Base-by-base conservation (phyloP, 23 red algal genomes). In the Gracilaria domingensis region DNA sequence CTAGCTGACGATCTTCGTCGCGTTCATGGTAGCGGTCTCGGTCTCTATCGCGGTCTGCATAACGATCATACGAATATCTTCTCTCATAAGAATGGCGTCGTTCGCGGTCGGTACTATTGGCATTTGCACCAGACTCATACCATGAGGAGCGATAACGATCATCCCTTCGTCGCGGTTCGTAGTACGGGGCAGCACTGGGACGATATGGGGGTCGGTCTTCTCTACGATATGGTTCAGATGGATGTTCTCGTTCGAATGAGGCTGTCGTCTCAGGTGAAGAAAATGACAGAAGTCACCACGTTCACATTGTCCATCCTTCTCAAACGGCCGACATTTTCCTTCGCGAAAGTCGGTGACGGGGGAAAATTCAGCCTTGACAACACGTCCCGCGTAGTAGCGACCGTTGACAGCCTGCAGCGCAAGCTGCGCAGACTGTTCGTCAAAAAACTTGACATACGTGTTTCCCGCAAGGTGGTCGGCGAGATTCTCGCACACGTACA, bases 241-340 rank as follows among this genome's bases (percentile, higher is more conserved):
- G 40, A 3, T 26, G 40, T 0, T 23, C 44, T 14, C 23, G 49
- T 12, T n/a, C 35, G 8, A 25, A 26, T 7, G 39, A 26, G 82
- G 82, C 8, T 36, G 61, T 7, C 35, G 59, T 24, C 48, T 37
- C 3, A 86, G 64, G 62, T 97, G 95, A 73, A 97, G 88, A 74
- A 93, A 97, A 55, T 97, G 91, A 69, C 95, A 97, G 66, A 87
- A 93, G 75, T 97, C 90, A 53, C 95, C 95, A 13, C 95, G 95
- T 51, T 97, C 95, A 76, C 95, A 97, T n/a, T 83, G 44, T 0
- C 81, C 70, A 45, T 90, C 37, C 13, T 26, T 45, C 80, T 97
- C 95, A 82, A 89, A 97, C 37, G 89, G 81, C 28, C 95, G 76
- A 75, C 95, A 97, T 20, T 91, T 86, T 24, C 89, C 95, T 14